Conservation (phyloP, 257 asterid species). For the Primulina huaijiensis region DNA sequence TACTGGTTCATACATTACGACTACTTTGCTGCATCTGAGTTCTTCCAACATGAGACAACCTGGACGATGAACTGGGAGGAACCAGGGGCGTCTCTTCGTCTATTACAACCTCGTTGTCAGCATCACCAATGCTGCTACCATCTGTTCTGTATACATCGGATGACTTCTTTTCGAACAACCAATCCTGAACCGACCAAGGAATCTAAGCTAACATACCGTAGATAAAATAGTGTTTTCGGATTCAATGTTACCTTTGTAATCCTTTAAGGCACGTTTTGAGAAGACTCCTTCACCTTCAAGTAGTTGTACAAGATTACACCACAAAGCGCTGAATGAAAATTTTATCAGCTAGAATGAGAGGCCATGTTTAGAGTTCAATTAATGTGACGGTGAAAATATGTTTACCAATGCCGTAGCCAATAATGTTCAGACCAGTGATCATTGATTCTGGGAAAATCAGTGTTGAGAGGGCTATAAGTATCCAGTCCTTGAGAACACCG, state of each 20-base stretch:
- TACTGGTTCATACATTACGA: slow-evolving; percentile 27
- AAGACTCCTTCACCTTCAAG: slow-evolving; percentile 56
- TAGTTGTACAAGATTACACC: slow-evolving; percentile 62
- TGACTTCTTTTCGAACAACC: slow-evolving; percentile 70
- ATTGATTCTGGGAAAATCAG: slow-evolving; percentile 66
- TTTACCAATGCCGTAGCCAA: slow-evolving; percentile 66
- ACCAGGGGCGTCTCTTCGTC: slow-evolving; percentile 67
- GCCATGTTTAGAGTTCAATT: background rate
- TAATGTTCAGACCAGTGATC: slow-evolving; percentile 60
- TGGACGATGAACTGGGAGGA: slow-evolving; percentile 34
- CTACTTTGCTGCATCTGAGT: slow-evolving; percentile 44
- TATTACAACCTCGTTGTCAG: slow-evolving; percentile 19
- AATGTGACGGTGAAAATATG: background rate
- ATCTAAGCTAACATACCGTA: background rate
- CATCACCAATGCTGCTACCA: slow-evolving; percentile 24
- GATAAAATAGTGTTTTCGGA: background rate
- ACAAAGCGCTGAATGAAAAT: slow-evolving; percentile 29
- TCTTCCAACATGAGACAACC: slow-evolving; percentile 57
- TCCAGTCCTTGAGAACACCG: slow-evolving; percentile 77
- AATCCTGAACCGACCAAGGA: slow-evolving; percentile 40
- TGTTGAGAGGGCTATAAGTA: slow-evolving; percentile 64
- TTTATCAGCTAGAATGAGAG: background rate
- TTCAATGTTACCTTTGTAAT: slow-evolving; percentile 45
- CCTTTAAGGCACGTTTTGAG: slow-evolving; percentile 49
- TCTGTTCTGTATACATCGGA: slow-evolving; percentile 57